These are phyloP conservation scores for Pleurozium schreberi DNA, from an alignment of 225 moss, liverwort and hornwort genomes.

Conservation along the genomic window DNA sequence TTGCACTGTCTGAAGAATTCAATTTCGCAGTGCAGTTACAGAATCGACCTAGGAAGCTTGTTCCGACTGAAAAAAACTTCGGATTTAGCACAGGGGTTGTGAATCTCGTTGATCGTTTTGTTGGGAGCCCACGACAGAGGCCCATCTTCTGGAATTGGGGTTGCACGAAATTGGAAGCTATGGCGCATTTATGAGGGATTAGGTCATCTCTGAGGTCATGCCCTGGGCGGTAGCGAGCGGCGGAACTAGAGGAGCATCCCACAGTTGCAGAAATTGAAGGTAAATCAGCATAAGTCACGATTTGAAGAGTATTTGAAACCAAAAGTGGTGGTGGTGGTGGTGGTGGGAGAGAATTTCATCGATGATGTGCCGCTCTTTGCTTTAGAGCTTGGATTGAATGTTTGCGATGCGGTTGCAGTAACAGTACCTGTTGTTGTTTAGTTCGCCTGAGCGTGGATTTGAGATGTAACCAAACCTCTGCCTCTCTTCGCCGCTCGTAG, in stretches of 20 bases:
- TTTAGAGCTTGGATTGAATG: neutral
- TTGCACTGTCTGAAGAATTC: neutral
- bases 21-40: neutral
- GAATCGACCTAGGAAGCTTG: neutral
- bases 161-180: neutral
- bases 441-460: neutral
- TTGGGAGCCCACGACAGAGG: neutral
- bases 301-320: neutral
- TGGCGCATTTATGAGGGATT: neutral
- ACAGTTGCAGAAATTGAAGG: neutral
- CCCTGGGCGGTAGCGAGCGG: neutral
- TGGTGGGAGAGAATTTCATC: no score
- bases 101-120: neutral
- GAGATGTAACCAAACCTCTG: neutral
- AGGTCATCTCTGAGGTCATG: neutral
- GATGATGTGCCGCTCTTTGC: neutral
- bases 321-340: neutral
- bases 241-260: neutral
- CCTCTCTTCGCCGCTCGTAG: neutral
- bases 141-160: neutral
- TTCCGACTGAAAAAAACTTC: neutral
- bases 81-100: neutral
- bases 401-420: neutral
- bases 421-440: neutral
- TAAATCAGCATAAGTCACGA: neutral